Evolutionary conservation across 1,284 basidiomycete genomes (phyloP).

Genomic region (Thecaphora thlaspeos): DNA sequence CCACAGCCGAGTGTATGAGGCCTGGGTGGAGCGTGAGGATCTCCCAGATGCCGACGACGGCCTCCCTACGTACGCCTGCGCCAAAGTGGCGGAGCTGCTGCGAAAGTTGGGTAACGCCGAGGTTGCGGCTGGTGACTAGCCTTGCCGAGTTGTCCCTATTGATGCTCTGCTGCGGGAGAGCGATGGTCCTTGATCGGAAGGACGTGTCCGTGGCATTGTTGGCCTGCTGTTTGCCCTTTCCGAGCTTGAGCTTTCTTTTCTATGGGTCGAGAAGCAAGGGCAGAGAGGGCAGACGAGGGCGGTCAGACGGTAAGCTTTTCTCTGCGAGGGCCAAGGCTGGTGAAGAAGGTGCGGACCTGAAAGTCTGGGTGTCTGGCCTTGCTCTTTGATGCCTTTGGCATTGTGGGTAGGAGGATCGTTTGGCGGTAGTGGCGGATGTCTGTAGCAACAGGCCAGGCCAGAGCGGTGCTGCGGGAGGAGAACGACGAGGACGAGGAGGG

Average conservation of each 20-base stretch:
- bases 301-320: neutral
- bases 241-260: conserved; percentile 95
- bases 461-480: too few relatives aligned
- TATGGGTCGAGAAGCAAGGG: conserved; percentile 59
- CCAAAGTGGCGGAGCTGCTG: conserved; percentile 82
- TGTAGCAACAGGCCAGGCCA: neutral
- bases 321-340: too few relatives aligned
- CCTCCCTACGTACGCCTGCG: conserved; percentile 73
- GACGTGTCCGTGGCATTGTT: conserved; percentile 90
- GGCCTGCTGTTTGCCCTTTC: conserved; percentile 82
- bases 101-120: conserved; percentile 76
- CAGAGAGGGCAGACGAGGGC: neutral
- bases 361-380: conserved; percentile 39
- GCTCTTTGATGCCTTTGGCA: conserved; percentile 38
- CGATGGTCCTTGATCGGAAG: conserved; percentile 74
- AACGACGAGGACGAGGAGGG: too few relatives aligned
- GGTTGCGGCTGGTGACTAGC: conserved; percentile 60
- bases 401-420: conserved; percentile 1
- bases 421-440: neutral
- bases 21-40: conserved; percentile 70
- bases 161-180: conserved; percentile 46
- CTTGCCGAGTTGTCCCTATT: conserved; percentile 40
- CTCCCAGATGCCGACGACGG: conserved; percentile 77
- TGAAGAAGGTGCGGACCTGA: conserved; percentile 14
- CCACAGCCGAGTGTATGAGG: conserved; percentile 65